Conservation (phyloP, 2,329 filamentous ascomycete species). For the Fusarium sp. region DNA sequence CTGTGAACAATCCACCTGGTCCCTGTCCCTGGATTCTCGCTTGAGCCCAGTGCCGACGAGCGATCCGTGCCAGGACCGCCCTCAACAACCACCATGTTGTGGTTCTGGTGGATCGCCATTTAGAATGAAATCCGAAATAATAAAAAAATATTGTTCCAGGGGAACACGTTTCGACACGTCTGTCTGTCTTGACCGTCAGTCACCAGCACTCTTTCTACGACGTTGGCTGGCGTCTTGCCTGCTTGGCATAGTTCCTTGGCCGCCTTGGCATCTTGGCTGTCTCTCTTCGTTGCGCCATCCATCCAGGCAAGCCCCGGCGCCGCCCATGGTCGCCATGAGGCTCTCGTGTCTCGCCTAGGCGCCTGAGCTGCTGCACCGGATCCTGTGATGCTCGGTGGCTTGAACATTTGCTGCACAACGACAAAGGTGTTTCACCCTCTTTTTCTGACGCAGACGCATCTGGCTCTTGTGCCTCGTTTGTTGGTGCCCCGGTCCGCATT, state of each 20-base stretch:
- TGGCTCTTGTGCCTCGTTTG: neutral
- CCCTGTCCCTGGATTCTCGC: conserved; percentile 36
- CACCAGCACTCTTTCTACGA: conserved; percentile 9
- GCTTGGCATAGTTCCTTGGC: conserved; percentile 9
- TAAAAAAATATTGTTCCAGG: conserved; percentile 29
- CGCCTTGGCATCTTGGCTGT: conserved; percentile 14
- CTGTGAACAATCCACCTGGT: conserved; percentile 34
- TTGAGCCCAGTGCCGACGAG: conserved; percentile 38
- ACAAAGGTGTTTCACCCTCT: conserved; percentile 17
- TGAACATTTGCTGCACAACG: conserved; percentile 1
- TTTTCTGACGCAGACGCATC: conserved; percentile 3
- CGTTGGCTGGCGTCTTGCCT: conserved; percentile 9
- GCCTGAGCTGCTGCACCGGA: neutral
- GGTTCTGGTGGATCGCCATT: conserved; percentile 39
- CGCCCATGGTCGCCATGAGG: conserved; percentile 19
- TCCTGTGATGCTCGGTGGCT: conserved; percentile 7
- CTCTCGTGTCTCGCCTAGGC: conserved; percentile 24
- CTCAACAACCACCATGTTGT: conserved; percentile 36
- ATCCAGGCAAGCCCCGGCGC: conserved; percentile 4
- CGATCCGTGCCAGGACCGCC: conserved; percentile 37
- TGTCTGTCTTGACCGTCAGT: conserved; percentile 8
- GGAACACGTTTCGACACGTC: conserved; percentile 34
- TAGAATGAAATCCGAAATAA: conserved; percentile 29
- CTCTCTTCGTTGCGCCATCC: conserved; percentile 2
- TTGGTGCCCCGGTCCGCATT: conserved; percentile 3